A percentile compares a stretch with the other conserved stretches of the same genome.
Evolutionary conservation across 2,329 filamentous ascomycete species (phyloP).

Genomic region (Calonectria naviculata): DNA sequence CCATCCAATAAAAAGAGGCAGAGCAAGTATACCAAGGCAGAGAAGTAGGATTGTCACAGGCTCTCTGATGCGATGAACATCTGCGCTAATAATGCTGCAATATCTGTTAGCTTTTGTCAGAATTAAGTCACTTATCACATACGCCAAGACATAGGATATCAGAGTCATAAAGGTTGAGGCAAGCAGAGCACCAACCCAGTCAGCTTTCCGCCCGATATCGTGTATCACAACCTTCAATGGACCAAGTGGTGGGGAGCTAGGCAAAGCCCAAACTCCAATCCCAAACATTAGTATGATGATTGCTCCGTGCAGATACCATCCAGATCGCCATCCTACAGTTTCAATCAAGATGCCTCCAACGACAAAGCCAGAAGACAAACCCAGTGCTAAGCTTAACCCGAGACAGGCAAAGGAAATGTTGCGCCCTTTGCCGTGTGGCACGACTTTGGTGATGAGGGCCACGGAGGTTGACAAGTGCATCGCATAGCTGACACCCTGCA

Average conservation of each 20-base stretch:
- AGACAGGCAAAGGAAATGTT: conserved; percentile 54
- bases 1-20: conserved; percentile 67
- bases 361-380: conserved; percentile 60
- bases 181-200: conserved; percentile 63
- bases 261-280: conserved; percentile 46
- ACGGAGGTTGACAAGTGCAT: conserved; percentile 48
- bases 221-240: conserved; percentile 33
- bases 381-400: conserved; percentile 57
- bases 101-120: neutral
- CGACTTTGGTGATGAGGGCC: conserved; percentile 42
- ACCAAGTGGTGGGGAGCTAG: conserved; percentile 35
- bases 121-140: conserved; percentile 32
- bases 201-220: conserved; percentile 52
- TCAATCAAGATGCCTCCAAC: conserved; percentile 58
- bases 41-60: conserved; percentile 56
- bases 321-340: conserved; percentile 56
- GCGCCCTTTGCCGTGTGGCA: conserved; percentile 44
- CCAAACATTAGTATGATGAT: conserved; percentile 47
- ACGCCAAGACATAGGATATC: conserved; percentile 62
- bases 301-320: conserved; percentile 52
- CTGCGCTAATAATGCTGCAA: conserved; percentile 46
- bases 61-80: conserved; percentile 52
- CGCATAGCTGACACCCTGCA: conserved; percentile 48
- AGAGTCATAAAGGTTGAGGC: conserved; percentile 56
- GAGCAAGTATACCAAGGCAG: conserved; percentile 50